Percentiles rank a stretch among this genome's conserved stretches.
phyloP scores from a whole-genome alignment of 2,329 filamentous ascomycete species.

The Orbilia oligospora region DNA sequence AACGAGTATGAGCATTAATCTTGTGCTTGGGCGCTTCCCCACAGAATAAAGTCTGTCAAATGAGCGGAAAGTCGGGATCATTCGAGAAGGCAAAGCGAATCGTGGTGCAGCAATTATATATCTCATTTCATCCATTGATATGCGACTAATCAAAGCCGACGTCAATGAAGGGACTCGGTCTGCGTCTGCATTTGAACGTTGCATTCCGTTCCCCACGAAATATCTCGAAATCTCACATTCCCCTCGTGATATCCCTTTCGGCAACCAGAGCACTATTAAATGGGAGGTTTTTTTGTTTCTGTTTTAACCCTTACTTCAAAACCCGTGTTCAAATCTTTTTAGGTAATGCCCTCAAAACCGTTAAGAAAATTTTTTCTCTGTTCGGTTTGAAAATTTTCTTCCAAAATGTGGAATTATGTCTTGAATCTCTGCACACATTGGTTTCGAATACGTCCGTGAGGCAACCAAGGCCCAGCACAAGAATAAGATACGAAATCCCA shows the following conservation, averaged over 20 bases:
- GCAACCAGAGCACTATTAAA: conserved; percentile 15
- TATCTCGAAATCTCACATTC: conserved; percentile 44
- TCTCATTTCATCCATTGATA: conserved; percentile 36
- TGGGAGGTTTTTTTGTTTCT: conserved; percentile 10
- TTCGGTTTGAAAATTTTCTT: conserved; percentile 27
- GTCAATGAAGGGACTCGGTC: conserved; percentile 22
- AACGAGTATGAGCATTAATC: conserved; percentile 41
- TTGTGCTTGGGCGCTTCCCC: conserved; percentile 48
- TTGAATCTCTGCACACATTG: conserved; percentile 38
- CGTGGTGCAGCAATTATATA: conserved; percentile 43
- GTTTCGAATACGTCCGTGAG: conserved; percentile 37
- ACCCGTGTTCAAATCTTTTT: conserved; percentile 34
- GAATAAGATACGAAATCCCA: conserved; percentile 53
- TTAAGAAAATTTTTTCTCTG: conserved; percentile 22
- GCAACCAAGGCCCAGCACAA: conserved; percentile 35
- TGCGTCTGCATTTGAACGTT: conserved; percentile 56
- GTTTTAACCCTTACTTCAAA: conserved; percentile 18
- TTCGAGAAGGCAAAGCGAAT: conserved; percentile 50
- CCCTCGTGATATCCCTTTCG: conserved; percentile 53
- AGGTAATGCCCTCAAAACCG: conserved; percentile 37
- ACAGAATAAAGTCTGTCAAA: conserved; percentile 32
- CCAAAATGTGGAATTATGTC: conserved; percentile 52
- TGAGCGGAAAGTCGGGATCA: conserved; percentile 48
- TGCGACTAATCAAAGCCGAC: conserved; percentile 46
- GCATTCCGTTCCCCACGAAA: conserved; percentile 61